Evolutionary conservation across 2,329 filamentous ascomycete genomes (phyloP), one percentile per base, ranked within the genome.

Genomic region (Simplicillium aogashimaense): DNA sequence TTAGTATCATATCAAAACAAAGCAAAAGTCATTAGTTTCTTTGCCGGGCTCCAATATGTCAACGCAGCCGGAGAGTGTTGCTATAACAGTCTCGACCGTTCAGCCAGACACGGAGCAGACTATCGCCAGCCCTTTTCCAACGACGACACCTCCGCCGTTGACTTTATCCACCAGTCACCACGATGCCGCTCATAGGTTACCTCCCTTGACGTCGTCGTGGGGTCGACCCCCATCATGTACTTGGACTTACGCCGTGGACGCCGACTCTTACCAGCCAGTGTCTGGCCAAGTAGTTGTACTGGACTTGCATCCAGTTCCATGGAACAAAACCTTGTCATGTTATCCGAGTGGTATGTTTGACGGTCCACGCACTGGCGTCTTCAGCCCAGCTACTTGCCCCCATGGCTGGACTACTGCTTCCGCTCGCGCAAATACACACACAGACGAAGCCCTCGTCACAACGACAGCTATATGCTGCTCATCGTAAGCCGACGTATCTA

Each of bases 381-480:
- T 63, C 29, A 64, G 62, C 37, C 62, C 62, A 9, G 62, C 53
- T 3, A 60, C 58, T 18, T 65, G 62, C 35, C 62, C 62, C 30
- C 51, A 54, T 42, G 59, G 62, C 18, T 65, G 62, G 62, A 63
- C 59, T 7, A 65, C 62, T 3, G 62, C 53, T 28, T 54, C 56
- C 13, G 20, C 20, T 25, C 20, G 20, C 9, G 44, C 61, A 7
- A 47, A 45, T 2, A 51, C 57, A 17, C 54, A 56, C 30, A 55
- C 52, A 3, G 51, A 58, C 9, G 49, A 54, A 37, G 42, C 43
- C 25, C 43, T 45, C 38, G 45, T 48, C 20, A 63, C 58, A n/a
- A 64, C 59, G 7, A 65, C 61, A 10, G 60, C 60, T 5, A 49
- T 64, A 13, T 65, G 62, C 44, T 65, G 62, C 38, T 65, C 62